Evolutionary conservation across 371 early-diverging fungal species (phyloP).

Genomic region (Mortierella sp.): DNA sequence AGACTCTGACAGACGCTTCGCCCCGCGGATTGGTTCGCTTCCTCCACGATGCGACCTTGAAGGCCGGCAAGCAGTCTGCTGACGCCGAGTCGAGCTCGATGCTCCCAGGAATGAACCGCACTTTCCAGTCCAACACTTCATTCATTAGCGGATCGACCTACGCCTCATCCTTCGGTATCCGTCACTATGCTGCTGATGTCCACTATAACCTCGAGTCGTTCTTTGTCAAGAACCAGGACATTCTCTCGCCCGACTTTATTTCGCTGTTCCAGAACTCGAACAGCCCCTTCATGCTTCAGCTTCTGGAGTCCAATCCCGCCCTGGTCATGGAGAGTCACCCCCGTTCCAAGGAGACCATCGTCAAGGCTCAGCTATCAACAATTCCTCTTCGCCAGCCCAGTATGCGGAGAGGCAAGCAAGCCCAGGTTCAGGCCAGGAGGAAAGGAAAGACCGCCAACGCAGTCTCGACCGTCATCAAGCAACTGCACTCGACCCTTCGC

Average conservation of each 20-base stretch:
- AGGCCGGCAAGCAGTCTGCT: conserved; percentile 52
- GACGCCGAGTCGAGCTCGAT: conserved; percentile 54
- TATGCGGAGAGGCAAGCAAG: conserved; percentile 63
- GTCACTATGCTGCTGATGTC: conserved; percentile 84
- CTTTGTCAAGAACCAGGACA: conserved; percentile 77
- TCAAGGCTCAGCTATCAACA: conserved; percentile 71
- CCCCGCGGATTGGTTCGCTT: conserved; percentile 53
- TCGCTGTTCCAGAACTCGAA: conserved; percentile 84
- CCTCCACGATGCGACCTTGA: conserved; percentile 51
- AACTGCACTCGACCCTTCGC: conserved; percentile 76
- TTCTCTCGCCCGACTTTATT: conserved; percentile 88
- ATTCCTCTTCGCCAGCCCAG: conserved; percentile 70
- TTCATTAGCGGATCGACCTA: conserved; percentile 65
- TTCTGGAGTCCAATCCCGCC: conserved; percentile 69
- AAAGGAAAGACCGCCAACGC: conserved; percentile 38
- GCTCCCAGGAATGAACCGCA: conserved; percentile 64
- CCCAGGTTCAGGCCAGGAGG: conserved; percentile 36
- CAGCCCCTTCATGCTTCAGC: conserved; percentile 69
- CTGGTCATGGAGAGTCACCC: conserved; percentile 73
- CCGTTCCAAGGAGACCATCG: conserved; percentile 68
- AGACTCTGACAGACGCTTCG: conserved; percentile 73
- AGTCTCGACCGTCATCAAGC: conserved; percentile 78
- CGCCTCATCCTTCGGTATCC: conserved; percentile 75
- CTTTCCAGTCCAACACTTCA: conserved; percentile 63
- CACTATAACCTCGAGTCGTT: conserved; percentile 83